Evolutionary conservation across 164 flowering plant genomes (phyloP).

Genomic region (Kalanchoe fedtschenkoi): DNA sequence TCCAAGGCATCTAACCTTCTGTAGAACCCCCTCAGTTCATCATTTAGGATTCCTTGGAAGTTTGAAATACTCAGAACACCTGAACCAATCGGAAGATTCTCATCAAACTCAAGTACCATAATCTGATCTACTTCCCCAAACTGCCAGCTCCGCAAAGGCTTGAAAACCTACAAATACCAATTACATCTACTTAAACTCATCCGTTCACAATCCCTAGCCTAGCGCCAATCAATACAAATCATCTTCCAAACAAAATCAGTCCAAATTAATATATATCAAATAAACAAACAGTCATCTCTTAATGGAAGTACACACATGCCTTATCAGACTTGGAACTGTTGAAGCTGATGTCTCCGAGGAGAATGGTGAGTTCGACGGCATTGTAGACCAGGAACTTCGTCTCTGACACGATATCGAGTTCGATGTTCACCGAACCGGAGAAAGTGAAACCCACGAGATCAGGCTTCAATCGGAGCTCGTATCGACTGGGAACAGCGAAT

Average conservation of each 20-base stretch:
- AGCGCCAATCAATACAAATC: no score
- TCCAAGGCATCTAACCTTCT: background rate
- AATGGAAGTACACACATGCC: no score
- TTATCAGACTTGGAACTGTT: conserved; percentile 10
- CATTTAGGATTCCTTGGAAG: conserved; percentile 69
- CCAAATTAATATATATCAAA: background rate
- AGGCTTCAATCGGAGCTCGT: conserved; percentile 28
- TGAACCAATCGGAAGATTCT: conserved; percentile 28
- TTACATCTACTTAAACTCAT: no score
- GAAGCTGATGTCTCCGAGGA: conserved; percentile 18
- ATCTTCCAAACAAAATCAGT: no score
- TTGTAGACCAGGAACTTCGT: conserved; percentile 36
- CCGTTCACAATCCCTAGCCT: background rate
- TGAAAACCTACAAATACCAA: conserved; percentile 18
- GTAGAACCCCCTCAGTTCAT: conserved; percentile 11
- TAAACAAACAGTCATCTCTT: no score
- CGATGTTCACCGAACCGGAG: conserved; percentile 23
- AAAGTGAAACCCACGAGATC: conserved; percentile 31
- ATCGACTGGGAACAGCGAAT: conserved; percentile 35
- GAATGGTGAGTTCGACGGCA: conserved; percentile 33
- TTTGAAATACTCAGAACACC: conserved; percentile 29
- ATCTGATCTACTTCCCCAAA: conserved; percentile 27
- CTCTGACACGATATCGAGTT: conserved; percentile 24
- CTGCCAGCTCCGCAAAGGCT: conserved; percentile 15
- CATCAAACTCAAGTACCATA: conserved; percentile 36